A percentile compares a stretch with the other conserved stretches of the same genome.
Conservation (phyloP, 306 rosid species). For the Albizia julibrissin region DNA sequence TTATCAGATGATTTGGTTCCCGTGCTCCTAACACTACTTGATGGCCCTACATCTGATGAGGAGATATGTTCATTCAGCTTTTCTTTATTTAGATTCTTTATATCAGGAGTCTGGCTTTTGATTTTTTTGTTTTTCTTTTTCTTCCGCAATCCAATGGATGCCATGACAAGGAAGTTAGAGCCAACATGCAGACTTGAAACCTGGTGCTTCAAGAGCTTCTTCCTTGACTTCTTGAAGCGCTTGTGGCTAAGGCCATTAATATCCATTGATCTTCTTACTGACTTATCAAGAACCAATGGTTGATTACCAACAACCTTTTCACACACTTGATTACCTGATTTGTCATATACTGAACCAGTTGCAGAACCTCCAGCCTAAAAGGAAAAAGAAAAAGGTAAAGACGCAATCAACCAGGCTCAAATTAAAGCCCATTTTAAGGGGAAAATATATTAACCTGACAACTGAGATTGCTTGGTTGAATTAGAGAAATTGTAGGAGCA, state of each 20-base stretch:
- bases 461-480: constrained; percentile 32
- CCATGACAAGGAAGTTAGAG: constrained; percentile 45
- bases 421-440: neutral
- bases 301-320: constrained; percentile 40
- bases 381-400: neutral
- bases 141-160: constrained; percentile 38
- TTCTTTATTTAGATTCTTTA: constrained; percentile 36
- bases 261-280: constrained; percentile 31
- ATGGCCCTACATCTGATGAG: constrained; percentile 58
- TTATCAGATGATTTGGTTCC: constrained; percentile 34
- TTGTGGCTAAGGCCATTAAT: constrained; percentile 40
- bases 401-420: neutral
- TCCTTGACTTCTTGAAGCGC: constrained; percentile 47
- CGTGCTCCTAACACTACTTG: constrained; percentile 42
- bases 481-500: constrained; percentile 26
- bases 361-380: constrained; percentile 52
- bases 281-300: constrained; percentile 29
- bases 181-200: constrained; percentile 43
- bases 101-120: constrained; percentile 25
- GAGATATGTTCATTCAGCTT: constrained; percentile 32
- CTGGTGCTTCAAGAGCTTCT: constrained; percentile 53
- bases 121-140: constrained; percentile 65
- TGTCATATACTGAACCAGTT: constrained; percentile 30
- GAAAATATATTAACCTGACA: constrained; percentile 38
- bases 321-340: constrained; percentile 38